Evolutionary conservation across 768 basidiomycete species (phyloP).

Genomic region (Tubosaeta brunneosetosa): DNA sequence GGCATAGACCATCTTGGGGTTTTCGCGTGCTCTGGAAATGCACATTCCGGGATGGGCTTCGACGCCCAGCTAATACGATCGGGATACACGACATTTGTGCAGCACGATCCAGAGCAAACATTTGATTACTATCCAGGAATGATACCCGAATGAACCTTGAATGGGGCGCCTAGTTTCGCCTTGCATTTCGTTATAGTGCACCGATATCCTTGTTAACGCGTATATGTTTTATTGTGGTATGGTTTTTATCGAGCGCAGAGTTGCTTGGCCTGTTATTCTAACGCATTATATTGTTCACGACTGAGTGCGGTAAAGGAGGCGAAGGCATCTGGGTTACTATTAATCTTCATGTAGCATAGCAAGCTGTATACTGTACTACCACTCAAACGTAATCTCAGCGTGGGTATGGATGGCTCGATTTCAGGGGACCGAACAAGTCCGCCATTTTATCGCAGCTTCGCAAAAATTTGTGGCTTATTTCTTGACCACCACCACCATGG

Average conservation of each 20-base stretch:
- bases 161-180: neutral
- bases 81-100: conserved; percentile 30
- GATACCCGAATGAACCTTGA: conserved; percentile 17
- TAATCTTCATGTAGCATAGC: conserved; percentile 22
- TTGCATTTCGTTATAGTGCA: neutral
- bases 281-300: conserved; percentile 2
- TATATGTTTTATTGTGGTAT: conserved; percentile 13
- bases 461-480: neutral
- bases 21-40: conserved; percentile 52
- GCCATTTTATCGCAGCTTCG: neutral
- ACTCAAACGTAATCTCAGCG: conserved; percentile 2
- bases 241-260: conserved; percentile 13
- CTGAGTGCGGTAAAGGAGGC: conserved; percentile 3
- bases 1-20: conserved; percentile 40
- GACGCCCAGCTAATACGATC: conserved; percentile 21
- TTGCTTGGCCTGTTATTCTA: neutral
- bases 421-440: conserved; percentile 3
- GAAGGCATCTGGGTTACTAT: conserved; percentile 1
- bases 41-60: conserved; percentile 23
- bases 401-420: conserved; percentile 21
- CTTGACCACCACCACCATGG: conserved; percentile 17
- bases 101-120: conserved; percentile 20
- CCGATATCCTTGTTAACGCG: conserved; percentile 6
- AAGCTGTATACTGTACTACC: conserved; percentile 15
- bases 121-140: conserved; percentile 30